Base-by-base conservation (phyloP, 208 protist species). In the Acanthamoeba healyi region DNA sequence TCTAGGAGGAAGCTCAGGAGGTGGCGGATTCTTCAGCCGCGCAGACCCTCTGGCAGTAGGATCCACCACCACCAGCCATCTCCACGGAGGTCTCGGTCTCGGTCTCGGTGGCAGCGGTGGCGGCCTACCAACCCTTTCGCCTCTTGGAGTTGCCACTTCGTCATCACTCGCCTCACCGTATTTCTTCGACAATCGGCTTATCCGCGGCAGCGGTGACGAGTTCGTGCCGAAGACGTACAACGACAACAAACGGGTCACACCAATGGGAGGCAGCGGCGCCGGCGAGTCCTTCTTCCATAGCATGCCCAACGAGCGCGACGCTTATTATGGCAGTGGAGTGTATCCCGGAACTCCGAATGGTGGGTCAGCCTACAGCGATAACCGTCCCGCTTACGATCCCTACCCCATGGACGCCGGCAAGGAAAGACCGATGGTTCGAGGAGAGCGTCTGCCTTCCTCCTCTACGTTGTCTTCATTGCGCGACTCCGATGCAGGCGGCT, bases 171-270 rank as follows among this genome's bases (percentile, higher is more conserved):
- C 24, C 26, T 84, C 74, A 2, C 74, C 36, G 2, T 84, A 56
- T n/a, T 84, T 56, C 74, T 56, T 56, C 26, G 74, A 84, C 29
- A 84, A 7, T 22, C 42, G 74, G 6, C 22, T 42, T 84, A 38
- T 84, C 15, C 74, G 74, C 26, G 65, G 32, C 15, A 74, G 65
- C 34, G 65, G 65, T 12, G 74, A 84, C 15, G 74, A 84, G 44
- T 84, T 84, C 44, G 74, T 84, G 74, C 74, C 74, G 0, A 84
- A 84, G 44, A 84, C 74, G 19, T 84, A 84, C 74, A 84, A 84
- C 74, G 74, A 84, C 44, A 84, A 56, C 74, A 84, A 84, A 32
- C 74, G 74, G 0, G 4, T 6, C 10, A 17, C 38, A 22, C 63
- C 63, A 36, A 40, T 32, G 63, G 29, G 17, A 38, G 74, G 40